Evolutionary conservation across 2,329 filamentous ascomycete genomes (phyloP).

Genomic region (Epichloe festucae): DNA sequence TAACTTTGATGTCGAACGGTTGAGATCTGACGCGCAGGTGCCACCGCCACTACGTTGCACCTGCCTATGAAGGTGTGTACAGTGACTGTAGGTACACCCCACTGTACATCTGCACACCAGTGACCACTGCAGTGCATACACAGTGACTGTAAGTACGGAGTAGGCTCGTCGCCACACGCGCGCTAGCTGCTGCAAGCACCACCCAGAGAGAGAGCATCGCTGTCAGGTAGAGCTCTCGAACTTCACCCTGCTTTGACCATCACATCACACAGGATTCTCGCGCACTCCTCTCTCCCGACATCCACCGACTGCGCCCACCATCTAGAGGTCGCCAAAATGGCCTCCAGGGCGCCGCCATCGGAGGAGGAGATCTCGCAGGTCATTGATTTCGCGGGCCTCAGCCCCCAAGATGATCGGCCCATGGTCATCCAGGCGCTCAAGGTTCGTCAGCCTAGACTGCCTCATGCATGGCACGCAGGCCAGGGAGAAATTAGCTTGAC

Average conservation of each 20-base stretch:
- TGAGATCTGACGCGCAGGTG: not conserved
- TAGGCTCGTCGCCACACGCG: not conserved
- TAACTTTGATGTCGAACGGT: too few relatives aligned
- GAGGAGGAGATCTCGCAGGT: slow-evolving; percentile 26
- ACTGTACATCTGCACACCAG: too few relatives aligned
- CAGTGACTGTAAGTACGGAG: too few relatives aligned
- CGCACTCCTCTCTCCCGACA: not conserved
- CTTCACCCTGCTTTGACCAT: not conserved
- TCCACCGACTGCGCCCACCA: not conserved
- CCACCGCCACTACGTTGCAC: too few relatives aligned
- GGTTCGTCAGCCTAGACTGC: slow-evolving; percentile 14
- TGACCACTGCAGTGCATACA: too few relatives aligned
- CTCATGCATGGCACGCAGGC: not conserved
- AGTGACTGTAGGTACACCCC: too few relatives aligned
- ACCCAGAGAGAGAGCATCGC: not conserved
- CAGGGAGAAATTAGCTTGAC: not conserved
- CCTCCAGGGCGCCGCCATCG: slow-evolving; percentile 23
- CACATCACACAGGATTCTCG: not conserved
- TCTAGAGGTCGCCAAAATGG: slow-evolving; percentile 13
- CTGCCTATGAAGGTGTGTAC: too few relatives aligned
- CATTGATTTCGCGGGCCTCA: slow-evolving; percentile 28
- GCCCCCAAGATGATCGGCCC: slow-evolving; percentile 22
- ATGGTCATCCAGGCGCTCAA: slow-evolving; percentile 30
- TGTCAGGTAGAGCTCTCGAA: not conserved
- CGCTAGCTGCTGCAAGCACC: not conserved